Base-by-base conservation (phyloP, 2,329 filamentous ascomycete genomes). In the Dendryphion nanum region DNA sequence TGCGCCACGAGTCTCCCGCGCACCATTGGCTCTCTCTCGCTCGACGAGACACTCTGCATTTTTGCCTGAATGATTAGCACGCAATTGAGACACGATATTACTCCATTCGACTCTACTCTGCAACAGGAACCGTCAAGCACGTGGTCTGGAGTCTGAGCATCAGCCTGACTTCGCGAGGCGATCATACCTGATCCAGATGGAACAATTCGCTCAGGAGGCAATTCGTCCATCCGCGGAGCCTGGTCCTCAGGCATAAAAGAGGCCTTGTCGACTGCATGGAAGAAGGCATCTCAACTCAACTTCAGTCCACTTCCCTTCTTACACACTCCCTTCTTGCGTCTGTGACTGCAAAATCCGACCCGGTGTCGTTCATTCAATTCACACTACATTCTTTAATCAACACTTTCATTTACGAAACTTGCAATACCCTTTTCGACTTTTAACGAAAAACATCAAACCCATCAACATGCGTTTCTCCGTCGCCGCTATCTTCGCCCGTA, bases 321-420 rank as follows among this genome's bases (percentile, higher is more conserved):
- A 24, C n/a, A n/a, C n/a, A n/a, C n/a, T n/a, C n/a, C n/a, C n/a
- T n/a, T 29, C 26, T 31, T 38, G 50, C 54, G 51, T 60, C 55
- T 57, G 49, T 44, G 57, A 60, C 54, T 48, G 51, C 51, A 51
- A n/a, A n/a, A n/a, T 39, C 39, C 47, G 57, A 53, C 55, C 57
- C 44, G 57, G 57, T 41, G 51, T 61, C 57, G 44, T 57, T 59
- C 42, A 48, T 49, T 51, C 29, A 42, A 42, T 31, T 33, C 30
- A 35, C 41, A 37, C n/a, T n/a, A n/a, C n/a, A n/a, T n/a, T n/a
- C n/a, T 33, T 37, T 19, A 28, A 36, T 24, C 30, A 24, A 38
- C 21, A 42, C 41, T 35, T 44, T 40, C 38, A 36, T 44, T 33
- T 13, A 37, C 36, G 37, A 34, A n/a, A 23, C 23, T 16, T 24